Evolutionary conservation across 202 grass and related monocot genomes (phyloP), one percentile per base, ranked within the genome.

Genomic region (Carex arenaria): DNA sequence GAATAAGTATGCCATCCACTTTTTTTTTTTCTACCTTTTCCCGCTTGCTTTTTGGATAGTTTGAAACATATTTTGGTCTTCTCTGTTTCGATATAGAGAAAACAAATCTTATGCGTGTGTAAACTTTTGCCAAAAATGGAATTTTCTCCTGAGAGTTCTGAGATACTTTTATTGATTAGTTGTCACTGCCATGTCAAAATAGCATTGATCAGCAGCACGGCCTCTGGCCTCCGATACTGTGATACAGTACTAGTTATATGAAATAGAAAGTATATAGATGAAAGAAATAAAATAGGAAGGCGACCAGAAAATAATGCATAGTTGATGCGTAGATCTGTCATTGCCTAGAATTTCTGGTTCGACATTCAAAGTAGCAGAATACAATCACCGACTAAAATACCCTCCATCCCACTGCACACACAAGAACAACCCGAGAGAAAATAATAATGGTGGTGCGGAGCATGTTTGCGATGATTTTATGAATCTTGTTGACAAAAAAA

Each of bases 1-100:
- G 73, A 91, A 90, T 63, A 63, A 88, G 49, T 67, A 82, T 43
- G 28, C 72, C 42, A 76, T 60, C 47, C 65, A 83, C 73, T 5
- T 42, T 57, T 78, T 72, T 68, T 14, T 32, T 42, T 17, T 18
- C 9, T 20, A 26, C 43, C n/a, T 59, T 42, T 43, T 73, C 49
- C 57, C 6, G 17, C 36, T 69, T 82, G 55, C 43, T 87, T 57
- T 51, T 64, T 64, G 81, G 81, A 74, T 80, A 53, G 73, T 47
- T 72, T 49, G 10, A 32, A 30, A 28, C 5, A 36, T 56, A 59
- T 59, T 77, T 59, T 56, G 73, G 28, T 36, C 14, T 38, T 57
- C 73, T 57, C 73, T 78, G 17, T 59, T 59, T 78, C 30, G 26
- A n/a, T 78, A 36, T 78, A 78, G 73, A 59, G 73, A 36, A 9